phyloP scores from a whole-genome alignment of 2,329 filamentous ascomycete genomes.

The Trichoderma breve region DNA sequence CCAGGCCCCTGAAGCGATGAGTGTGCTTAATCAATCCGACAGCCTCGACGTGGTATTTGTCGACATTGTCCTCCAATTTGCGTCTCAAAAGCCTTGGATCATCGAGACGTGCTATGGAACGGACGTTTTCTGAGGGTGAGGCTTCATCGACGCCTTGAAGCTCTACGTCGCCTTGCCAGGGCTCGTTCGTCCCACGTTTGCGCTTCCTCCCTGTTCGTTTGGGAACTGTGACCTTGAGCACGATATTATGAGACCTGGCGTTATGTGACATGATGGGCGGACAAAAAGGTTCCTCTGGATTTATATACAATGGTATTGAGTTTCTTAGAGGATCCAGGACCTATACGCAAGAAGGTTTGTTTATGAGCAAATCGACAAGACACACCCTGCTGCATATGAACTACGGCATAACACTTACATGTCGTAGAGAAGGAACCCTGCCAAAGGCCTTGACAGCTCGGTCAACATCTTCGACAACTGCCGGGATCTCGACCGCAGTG shows the following conservation, averaged over 20 bases:
- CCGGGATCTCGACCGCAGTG: slow-evolving; percentile 44
- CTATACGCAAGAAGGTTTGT: slow-evolving; percentile 29
- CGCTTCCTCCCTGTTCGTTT: slow-evolving; percentile 83
- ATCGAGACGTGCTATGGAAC: slow-evolving; percentile 49
- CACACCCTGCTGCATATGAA: background rate
- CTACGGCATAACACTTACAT: slow-evolving; percentile 32
- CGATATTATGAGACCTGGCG: slow-evolving; percentile 73
- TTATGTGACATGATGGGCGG: slow-evolving; percentile 76
- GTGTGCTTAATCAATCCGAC: slow-evolving; percentile 74
- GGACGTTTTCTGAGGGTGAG: slow-evolving; percentile 29
- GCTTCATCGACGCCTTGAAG: slow-evolving; percentile 27
- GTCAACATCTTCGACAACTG: slow-evolving; percentile 44
- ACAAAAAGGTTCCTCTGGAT: slow-evolving; percentile 75
- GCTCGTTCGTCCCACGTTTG: slow-evolving; percentile 71
- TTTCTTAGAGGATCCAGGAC: slow-evolving; percentile 48
- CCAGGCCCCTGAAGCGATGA: slow-evolving; percentile 82
- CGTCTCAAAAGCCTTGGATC: slow-evolving; percentile 56
- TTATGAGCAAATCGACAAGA: background rate
- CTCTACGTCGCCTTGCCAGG: slow-evolving; percentile 53
- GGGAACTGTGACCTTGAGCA: slow-evolving; percentile 83
- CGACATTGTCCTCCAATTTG: slow-evolving; percentile 68
- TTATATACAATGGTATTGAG: slow-evolving; percentile 68
- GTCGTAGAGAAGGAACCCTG: slow-evolving; percentile 37
- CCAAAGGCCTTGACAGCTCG: slow-evolving; percentile 44
- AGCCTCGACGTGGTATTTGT: slow-evolving; percentile 64